Base-by-base conservation (phyloP, 306 rosid species). In the Quercus parvula region DNA sequence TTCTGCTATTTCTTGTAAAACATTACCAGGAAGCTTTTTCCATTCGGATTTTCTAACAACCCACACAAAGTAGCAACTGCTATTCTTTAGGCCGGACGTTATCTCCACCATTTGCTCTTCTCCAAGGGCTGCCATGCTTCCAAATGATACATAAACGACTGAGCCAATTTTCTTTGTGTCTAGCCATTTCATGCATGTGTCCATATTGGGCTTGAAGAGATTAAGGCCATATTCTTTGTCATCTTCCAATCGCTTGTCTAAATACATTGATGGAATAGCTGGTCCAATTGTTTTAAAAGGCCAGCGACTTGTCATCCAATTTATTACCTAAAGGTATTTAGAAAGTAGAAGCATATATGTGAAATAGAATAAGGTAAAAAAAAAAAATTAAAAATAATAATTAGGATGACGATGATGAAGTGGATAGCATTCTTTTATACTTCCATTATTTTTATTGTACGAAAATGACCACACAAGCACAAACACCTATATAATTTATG, bases 41-140 rank as follows among this genome's bases (percentile, higher is more conserved):
- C 8, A 13, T 73, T 79, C 74, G 0, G 57, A 44, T 24, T 73
- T 67, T 35, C 83, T 72, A 4, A 79, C 74, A 0, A 79, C 83
- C 77, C 77, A 71, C 55, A 79, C 3, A 72, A 79, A 79, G 63
- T 35, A 22, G 38, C 33, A 62, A 28, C 13, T 67, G 31, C 67
- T 30, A 25, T 33, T 41, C 35, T 71, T 73, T 3, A 79, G 28
- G 6, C 73, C 68, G 19, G 24, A 22, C 10, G 73, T 72, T 15
- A 79, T 0, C 25, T 79, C 54, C 66, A 49, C 49, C 73, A 79
- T 55, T 25, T 79, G 83, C 72, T 79, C 78, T 71, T 79, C 78
- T n/a, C 73, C 57, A 4, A 79, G 5, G 46, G 25, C 63, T 0
- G 64, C 82, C 8, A 71, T 0, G 18, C 82, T 78, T 25, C 82